phyloP scores from a whole-genome alignment of 148 eudicot species.

The Suaeda aralocaspica region DNA sequence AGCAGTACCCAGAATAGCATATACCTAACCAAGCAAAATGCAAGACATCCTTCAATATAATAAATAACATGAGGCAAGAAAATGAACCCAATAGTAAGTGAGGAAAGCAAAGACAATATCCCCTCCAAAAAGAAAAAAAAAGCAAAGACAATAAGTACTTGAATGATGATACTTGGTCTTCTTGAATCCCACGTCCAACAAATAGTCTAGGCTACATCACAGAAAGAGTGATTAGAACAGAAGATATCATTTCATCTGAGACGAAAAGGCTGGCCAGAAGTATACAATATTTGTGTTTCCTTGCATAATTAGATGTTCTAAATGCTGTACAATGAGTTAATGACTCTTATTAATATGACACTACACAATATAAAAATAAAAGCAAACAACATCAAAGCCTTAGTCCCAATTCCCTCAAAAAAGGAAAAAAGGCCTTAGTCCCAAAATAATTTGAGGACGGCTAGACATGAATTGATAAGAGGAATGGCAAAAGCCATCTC shows the following conservation, averaged over 20 bases:
- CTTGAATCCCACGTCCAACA: constrained; percentile 98
- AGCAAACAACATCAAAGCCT: no score
- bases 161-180: constrained; percentile 66
- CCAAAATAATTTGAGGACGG: no score
- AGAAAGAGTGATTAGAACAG: constrained; percentile 19
- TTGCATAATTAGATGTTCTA: no score
- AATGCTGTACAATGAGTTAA: no score
- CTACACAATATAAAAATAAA: no score
- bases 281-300: not conserved
- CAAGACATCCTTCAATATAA: not conserved
- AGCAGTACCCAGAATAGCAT: constrained; percentile 83
- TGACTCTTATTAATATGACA: no score
- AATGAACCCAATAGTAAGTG: constrained; percentile 7
- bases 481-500: no score
- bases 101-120: constrained; percentile 21
- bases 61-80: not conserved
- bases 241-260: not conserved
- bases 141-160: constrained; percentile 50
- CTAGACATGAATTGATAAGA: no score
- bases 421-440: no score
- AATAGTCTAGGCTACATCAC: constrained; percentile 68
- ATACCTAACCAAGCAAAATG: constrained; percentile 47
- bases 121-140: no score
- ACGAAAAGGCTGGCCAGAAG: not conserved
- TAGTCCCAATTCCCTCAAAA: no score